Evolutionary conservation across 768 basidiomycete genomes (phyloP), one percentile per base, ranked within the genome.

Genomic region (Coprinopsis marcescibilis): DNA sequence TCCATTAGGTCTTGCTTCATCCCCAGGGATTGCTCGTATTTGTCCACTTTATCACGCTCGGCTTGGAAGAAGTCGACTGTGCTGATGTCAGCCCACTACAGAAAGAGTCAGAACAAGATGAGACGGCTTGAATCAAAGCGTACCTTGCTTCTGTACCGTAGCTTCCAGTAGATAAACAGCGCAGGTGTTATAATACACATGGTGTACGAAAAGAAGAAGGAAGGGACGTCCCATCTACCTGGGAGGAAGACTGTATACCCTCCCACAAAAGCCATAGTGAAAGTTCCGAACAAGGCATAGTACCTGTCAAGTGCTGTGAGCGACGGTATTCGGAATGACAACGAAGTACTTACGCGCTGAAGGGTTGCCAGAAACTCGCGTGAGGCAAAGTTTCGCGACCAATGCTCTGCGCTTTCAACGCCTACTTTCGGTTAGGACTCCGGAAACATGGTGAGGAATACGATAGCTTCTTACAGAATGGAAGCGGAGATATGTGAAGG

Each of bases 231-330:
- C 76, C 76, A 77, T 27, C 56, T 60, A 11, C 74, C 76, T 17
- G 74, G 73, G 8, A 77, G 66, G 52, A 77, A 76, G n/a, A 77
- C 74, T 2, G 65, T 67, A 45, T 73, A 76, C 0, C 75, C 76
- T 14, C 71, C 64, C 0, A 76, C 67, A 41, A 77, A 67, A 14
- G 72, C 66, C 74, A 76, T 75, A 0, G 62, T 59, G 15, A 69
- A 51, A 17, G 72, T 75, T 13, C 71, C 74, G 13, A 48, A 39
- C 14, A 76, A 58, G 1, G 66, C 73, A 45, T 76, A 76, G 48
- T 73, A 77, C 11, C 75, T 74, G 23, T 32, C 48, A 20, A 37
- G 11, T 3, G 14, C 14, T 30, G 17, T 17, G 21, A 21, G 5
- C 10, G 35, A n/a, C 5, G 14, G 15, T 15, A 36, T 17, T 45